Evolutionary conservation across 768 basidiomycete species (phyloP).

Genomic region (Rhizopogon sp.): DNA sequence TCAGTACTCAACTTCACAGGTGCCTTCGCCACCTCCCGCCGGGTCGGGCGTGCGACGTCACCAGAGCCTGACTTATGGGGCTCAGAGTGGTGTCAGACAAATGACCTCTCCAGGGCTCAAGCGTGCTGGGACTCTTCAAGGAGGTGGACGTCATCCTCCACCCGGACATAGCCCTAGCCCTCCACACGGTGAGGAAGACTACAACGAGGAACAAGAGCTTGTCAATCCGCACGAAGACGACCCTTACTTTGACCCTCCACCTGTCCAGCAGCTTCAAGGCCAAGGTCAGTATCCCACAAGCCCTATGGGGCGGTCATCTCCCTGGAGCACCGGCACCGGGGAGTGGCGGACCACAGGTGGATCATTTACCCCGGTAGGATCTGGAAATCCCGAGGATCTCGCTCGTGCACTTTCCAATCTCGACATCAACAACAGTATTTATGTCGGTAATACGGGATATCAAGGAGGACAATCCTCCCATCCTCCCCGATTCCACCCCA

Average conservation of each 20-base stretch:
- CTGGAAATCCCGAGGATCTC: slow-evolving; percentile 61
- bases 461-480: slow-evolving; percentile 51
- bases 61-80: slow-evolving; percentile 72
- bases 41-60: slow-evolving; percentile 71
- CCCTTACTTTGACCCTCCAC: slow-evolving; percentile 42
- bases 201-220: slow-evolving; percentile 39
- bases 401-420: slow-evolving; percentile 67
- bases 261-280: slow-evolving; percentile 31
- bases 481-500: slow-evolving; percentile 65
- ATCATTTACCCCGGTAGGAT: slow-evolving; percentile 23
- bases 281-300: slow-evolving; percentile 44
- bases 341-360: slow-evolving; percentile 54
- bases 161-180: slow-evolving; percentile 38
- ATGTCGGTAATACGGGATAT: slow-evolving; percentile 22
- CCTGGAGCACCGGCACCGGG: slow-evolving; percentile 51
- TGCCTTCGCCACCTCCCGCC: slow-evolving; percentile 70
- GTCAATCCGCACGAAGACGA: slow-evolving; percentile 35
- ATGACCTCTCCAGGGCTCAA: slow-evolving; percentile 53
- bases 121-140: slow-evolving; percentile 66
- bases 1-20: slow-evolving; percentile 46
- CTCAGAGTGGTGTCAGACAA: slow-evolving; percentile 42
- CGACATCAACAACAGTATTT: slow-evolving; percentile 43
- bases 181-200: slow-evolving; percentile 54
- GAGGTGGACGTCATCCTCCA: slow-evolving; percentile 35
- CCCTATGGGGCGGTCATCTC: slow-evolving; percentile 58